Evolutionary conservation across 495 filamentous ascomycete genomes (phyloP).

Genomic region (Jackrogersella minutella): DNA sequence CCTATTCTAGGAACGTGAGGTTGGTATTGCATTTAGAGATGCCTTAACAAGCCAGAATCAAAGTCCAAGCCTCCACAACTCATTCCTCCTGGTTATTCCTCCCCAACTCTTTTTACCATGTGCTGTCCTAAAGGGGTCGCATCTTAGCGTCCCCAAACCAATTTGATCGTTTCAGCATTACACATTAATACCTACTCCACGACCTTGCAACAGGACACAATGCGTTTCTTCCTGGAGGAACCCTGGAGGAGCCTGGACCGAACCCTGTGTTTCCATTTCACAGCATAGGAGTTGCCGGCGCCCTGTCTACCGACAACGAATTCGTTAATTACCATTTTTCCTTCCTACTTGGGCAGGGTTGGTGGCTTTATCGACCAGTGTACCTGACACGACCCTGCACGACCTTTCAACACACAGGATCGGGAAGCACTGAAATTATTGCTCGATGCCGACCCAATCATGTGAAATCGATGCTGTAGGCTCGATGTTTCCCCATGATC

Average conservation of each 20-base stretch:
- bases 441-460: constrained; percentile 12
- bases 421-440: constrained; percentile 4
- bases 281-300: not conserved
- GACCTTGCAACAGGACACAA: constrained; percentile 23
- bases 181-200: too few relatives aligned
- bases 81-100: too few relatives aligned
- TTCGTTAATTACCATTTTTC: not conserved
- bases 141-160: constrained; percentile 17
- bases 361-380: not conserved
- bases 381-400: constrained; percentile 12
- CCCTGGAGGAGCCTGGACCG: too few relatives aligned
- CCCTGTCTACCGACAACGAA: not conserved
- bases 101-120: constrained; percentile 12
- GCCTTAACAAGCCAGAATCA: not conserved
- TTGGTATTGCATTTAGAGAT: not conserved
- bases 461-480: constrained; percentile 8
- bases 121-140: constrained; percentile 20
- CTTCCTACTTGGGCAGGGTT: too few relatives aligned
- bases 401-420: constrained; percentile 8
- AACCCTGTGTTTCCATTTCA: constrained; percentile 4
- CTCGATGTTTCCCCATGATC: constrained; percentile 28
- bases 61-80: constrained; percentile 8
- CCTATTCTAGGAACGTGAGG: not conserved
- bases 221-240: not conserved
- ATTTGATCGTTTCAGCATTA: constrained; percentile 28